Evolutionary conservation across 768 basidiomycete species (phyloP), one percentile per base, ranked within the genome.

Genomic region (Amyloporia xantha): DNA sequence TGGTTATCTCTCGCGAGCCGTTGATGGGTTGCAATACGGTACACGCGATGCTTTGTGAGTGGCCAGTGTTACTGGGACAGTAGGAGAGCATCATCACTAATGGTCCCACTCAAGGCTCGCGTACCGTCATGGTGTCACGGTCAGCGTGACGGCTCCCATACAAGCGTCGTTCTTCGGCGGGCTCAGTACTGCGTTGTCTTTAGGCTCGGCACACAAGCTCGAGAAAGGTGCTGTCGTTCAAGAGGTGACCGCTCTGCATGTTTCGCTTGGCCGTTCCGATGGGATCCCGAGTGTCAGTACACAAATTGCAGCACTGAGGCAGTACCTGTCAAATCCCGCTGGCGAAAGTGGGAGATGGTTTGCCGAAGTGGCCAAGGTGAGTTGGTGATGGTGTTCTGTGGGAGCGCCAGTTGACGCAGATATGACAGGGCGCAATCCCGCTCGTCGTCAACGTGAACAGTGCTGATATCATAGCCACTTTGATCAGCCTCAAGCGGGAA

Each of bases 381-480:
- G 59, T 54, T 7, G 15, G 15, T 15, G 12, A 25, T 5, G 10
- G 38, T 54, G 35, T 57, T 25, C 54, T 23, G 12, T 30, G 7
- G 33, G 10, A 9, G n/a, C 33, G n/a, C 33, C 33, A n/a, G 33
- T n/a, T 48, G 13, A 52, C 27, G 15, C 23, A 24, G 38, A 3
- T n/a, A 3, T 13, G 21, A 41, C 25, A 84, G 75, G 84, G 86
- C 11, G 52, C 66, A 17, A 60, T 83, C 0, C 78, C 84, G 0
- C 68, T 93, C 15, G 85, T 90, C 2, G 63, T 91, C 17, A 66
- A 76, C 1, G 82, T 80, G 12, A 71, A 83, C 49, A 86, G 74
- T 56, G 86, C 86, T 7, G 90, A 92, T 62, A 71, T 83, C 44
- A 91, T 92, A 60, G 79, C 85, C 0, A 76, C 79, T 0, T 65